Conservation (phyloP, 139 green algal genomes). For the Chlamydomonas schloesseri region DNA sequence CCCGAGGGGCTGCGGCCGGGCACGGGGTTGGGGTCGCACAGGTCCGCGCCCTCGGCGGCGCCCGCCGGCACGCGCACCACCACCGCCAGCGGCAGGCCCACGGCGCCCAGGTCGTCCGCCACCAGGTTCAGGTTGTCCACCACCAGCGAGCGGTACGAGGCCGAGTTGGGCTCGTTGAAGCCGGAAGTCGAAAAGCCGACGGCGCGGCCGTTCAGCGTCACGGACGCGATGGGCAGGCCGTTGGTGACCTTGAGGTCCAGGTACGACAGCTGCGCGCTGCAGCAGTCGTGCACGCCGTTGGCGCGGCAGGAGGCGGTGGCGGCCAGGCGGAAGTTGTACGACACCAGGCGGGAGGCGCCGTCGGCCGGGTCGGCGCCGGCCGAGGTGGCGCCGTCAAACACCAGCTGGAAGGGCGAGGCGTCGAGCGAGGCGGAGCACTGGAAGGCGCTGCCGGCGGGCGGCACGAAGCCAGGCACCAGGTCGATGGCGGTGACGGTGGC, state of each 20-base stretch:
- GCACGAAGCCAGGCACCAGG: not conserved
- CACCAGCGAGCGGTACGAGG: constrained; percentile 24
- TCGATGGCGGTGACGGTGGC: not conserved
- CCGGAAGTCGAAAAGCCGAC: not conserved
- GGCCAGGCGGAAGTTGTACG: constrained; percentile 40
- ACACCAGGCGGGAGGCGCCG: not conserved
- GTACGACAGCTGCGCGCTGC: constrained; percentile 34
- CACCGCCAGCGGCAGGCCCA: constrained; percentile 26
- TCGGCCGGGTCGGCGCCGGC: not conserved
- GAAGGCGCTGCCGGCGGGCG: not conserved
- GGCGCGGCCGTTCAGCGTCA: constrained; percentile 3
- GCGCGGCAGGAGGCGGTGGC: not conserved
- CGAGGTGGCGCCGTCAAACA: not conserved
- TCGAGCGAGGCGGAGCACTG: constrained; percentile 17
- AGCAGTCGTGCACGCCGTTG: constrained; percentile 34
- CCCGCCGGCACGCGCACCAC: not conserved
- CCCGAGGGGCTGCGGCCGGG: not conserved
- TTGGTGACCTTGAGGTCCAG: constrained; percentile 38
- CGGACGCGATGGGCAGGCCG: constrained; percentile 6
- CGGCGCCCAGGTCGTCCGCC: constrained; percentile 10
- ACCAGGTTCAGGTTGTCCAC: constrained; percentile 37
- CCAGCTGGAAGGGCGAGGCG: constrained; percentile 14
- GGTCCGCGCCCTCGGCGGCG: not conserved
- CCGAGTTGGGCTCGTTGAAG: constrained; percentile 41
- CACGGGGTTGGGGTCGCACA: constrained; percentile 34